Conservation (phyloP, 2,329 filamentous ascomycete genomes). For the Rosellinia necatrix region DNA sequence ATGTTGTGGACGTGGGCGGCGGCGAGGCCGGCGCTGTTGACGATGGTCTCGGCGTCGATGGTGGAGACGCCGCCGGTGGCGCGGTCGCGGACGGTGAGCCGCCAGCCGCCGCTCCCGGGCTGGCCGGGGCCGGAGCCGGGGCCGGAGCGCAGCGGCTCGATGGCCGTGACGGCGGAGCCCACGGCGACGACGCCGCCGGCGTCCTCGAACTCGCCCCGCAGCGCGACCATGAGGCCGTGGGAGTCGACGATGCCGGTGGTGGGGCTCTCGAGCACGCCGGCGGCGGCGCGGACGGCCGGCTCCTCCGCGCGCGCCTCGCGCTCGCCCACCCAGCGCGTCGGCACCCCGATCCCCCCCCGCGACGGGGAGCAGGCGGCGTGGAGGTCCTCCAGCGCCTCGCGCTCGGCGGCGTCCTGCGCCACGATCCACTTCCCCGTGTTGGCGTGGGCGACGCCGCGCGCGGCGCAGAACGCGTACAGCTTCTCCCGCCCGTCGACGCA, state of each 20-base stretch:
- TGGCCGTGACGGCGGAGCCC: slow-evolving; percentile 64
- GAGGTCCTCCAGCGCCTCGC: slow-evolving; percentile 61
- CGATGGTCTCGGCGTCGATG: slow-evolving; percentile 75
- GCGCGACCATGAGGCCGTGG: slow-evolving; percentile 80
- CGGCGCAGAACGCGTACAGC: slow-evolving; percentile 77
- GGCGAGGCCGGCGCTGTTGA: slow-evolving; percentile 85
- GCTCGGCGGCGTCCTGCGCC: slow-evolving; percentile 76
- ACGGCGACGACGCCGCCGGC: slow-evolving; percentile 75
- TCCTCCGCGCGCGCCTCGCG: slow-evolving; percentile 69
- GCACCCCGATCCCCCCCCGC: slow-evolving; percentile 57
- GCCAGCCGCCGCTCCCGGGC: slow-evolving; percentile 68
- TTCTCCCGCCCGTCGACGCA: slow-evolving; percentile 78
- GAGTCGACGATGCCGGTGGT: slow-evolving; percentile 91
- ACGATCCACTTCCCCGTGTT: slow-evolving; percentile 94
- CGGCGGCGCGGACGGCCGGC: slow-evolving; percentile 73
- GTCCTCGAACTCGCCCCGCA: slow-evolving; percentile 79
- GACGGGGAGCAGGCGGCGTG: slow-evolving; percentile 54
- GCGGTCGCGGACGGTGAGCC: slow-evolving; percentile 59
- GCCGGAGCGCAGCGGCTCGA: slow-evolving; percentile 54
- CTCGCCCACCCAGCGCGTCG: slow-evolving; percentile 69
- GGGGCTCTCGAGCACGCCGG: slow-evolving; percentile 79
- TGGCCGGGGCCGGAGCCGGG: neutral
- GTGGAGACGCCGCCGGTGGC: slow-evolving; percentile 50
- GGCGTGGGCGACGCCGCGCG: slow-evolving; percentile 68
- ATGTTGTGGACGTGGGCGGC: slow-evolving; percentile 74